Evolutionary conservation across 2,329 filamentous ascomycete genomes (phyloP), one percentile per base, ranked within the genome.

Genomic region (Cordyceps cateniannulata): DNA sequence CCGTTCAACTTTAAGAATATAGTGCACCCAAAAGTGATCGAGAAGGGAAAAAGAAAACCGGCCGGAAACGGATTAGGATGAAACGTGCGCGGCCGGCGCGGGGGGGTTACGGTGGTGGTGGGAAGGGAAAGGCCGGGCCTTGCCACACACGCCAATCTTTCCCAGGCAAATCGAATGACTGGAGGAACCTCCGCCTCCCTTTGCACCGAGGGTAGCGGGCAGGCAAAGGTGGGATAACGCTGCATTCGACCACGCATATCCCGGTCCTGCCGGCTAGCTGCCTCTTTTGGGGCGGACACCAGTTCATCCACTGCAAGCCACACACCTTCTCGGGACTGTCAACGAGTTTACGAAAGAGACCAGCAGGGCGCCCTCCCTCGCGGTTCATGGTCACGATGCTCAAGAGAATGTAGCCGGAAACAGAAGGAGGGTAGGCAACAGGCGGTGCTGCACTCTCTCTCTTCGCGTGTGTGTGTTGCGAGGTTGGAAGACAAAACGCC

Each of bases 241-340:
- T 24, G 12, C 53, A 47, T 55, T 12, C 16, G 25, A 54, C 24
- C 22, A 18, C 24, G 42, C 12, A 18, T 35, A 49, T 22, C 55
- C 45, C 45, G 55, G 44, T 50, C 25, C 9, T 18, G 24, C 55
- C 55, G 45, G 55, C 29, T 57, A 57, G 54, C 55, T 58, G 29
- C 55, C 45, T 50, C 16, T 42, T 50, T 42, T 35, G 32, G 54
- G 27, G 54, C 27, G 29, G 44, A 10, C 29, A 42, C 44, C 55
- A 29, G 29, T 49, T 50, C 32, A 14, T 50, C 55, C 18, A 35
- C 27, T 27, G 55, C 45, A 58, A 58, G 55, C 55, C 55, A 42
- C 55, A 35, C 32, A 7, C 32, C 32, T 10, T 35, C 9, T n/a
- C 38, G 6, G 38, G 6, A 35, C 8, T 7, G 10, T 12, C 18